Evolutionary conservation across 2,329 filamentous ascomycete genomes (phyloP).

Genomic region (Aspergillus sp.): DNA sequence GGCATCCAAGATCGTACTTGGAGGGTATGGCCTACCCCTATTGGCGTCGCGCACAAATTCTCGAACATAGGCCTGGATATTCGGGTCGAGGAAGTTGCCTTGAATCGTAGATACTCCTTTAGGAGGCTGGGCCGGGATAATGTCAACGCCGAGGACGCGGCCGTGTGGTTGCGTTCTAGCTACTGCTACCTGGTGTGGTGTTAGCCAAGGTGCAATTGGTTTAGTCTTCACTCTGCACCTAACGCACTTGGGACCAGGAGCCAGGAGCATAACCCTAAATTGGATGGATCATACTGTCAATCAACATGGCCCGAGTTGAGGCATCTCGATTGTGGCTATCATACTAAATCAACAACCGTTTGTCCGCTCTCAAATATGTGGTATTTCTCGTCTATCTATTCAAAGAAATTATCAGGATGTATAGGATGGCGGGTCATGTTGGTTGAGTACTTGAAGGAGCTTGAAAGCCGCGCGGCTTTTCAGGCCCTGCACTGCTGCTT

Average conservation of each 20-base stretch:
- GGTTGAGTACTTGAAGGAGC: slow-evolving; percentile 71
- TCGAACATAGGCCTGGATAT: slow-evolving; percentile 75
- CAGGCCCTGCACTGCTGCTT: slow-evolving; percentile 75
- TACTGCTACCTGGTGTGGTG: slow-evolving; percentile 68
- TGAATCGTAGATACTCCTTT: slow-evolving; percentile 92
- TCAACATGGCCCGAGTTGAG: slow-evolving; percentile 5
- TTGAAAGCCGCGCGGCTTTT: slow-evolving; percentile 95
- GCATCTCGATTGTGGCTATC: slow-evolving; percentile 4
- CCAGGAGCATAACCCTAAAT: slow-evolving; percentile 55
- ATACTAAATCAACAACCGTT: slow-evolving; percentile 85
- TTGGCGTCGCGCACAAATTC: slow-evolving; percentile 70
- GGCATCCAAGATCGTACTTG: slow-evolving; percentile 7
- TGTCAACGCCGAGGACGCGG: slow-evolving; percentile 85
- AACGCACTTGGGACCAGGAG: slow-evolving; percentile 59
- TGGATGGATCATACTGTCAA: background rate
- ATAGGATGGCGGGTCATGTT: background rate
- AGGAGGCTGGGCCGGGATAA: slow-evolving; percentile 89
- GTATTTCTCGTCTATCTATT: slow-evolving; percentile 78
- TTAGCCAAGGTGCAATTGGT: slow-evolving; percentile 2
- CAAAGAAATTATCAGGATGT: background rate
- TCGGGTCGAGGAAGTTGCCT: slow-evolving; percentile 80
- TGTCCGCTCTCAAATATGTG: slow-evolving; percentile 76
- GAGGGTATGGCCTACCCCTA: slow-evolving; percentile 54
- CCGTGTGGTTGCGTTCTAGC: slow-evolving; percentile 75
- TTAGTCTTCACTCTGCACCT: background rate